phyloP scores from a whole-genome alignment of 352 stramenopile species.

The Globisporangium nunn region DNA sequence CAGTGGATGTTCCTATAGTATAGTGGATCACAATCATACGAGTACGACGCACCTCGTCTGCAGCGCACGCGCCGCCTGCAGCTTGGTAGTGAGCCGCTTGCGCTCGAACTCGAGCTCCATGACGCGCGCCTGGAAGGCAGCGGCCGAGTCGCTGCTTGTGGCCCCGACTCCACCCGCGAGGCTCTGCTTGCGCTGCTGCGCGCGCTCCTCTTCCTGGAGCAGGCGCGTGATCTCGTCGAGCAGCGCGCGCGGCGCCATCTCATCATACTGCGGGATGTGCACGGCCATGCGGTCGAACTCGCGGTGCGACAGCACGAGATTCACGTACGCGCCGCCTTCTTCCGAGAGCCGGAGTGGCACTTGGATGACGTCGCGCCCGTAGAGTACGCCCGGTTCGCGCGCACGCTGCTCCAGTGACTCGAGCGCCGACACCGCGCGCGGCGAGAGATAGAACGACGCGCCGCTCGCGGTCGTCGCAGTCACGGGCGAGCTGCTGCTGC shows the following conservation, averaged over 20 bases:
- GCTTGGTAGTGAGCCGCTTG: slow-evolving; percentile 58
- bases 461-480: not conserved
- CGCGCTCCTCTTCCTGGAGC: slow-evolving; percentile 42
- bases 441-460: slow-evolving; percentile 15
- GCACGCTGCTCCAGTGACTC: slow-evolving; percentile 17
- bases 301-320: slow-evolving; percentile 64
- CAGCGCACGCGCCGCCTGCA: slow-evolving; percentile 39
- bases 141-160: slow-evolving; percentile 19
- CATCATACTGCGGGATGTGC: slow-evolving; percentile 62
- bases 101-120: slow-evolving; percentile 66
- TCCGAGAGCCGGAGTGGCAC: slow-evolving; percentile 48
- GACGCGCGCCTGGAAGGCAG: slow-evolving; percentile 48
- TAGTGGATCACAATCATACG: not conserved
- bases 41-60: slow-evolving; percentile 24
- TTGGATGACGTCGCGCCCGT: slow-evolving; percentile 67
- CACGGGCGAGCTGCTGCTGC: slow-evolving; percentile 9
- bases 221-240: slow-evolving; percentile 50
- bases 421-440: slow-evolving; percentile 22
- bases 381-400: slow-evolving; percentile 37
- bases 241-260: slow-evolving; percentile 42
- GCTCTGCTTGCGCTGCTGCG: slow-evolving; percentile 20
- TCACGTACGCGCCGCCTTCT: slow-evolving; percentile 44
- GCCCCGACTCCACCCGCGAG: slow-evolving; percentile 5
- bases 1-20: too few species aligned
- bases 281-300: slow-evolving; percentile 76